A percentile compares a stretch with the other conserved stretches of the same genome.
Evolutionary conservation across 2,329 filamentous ascomycete species (phyloP).

Genomic region (Emergomyces pasteurianus): DNA sequence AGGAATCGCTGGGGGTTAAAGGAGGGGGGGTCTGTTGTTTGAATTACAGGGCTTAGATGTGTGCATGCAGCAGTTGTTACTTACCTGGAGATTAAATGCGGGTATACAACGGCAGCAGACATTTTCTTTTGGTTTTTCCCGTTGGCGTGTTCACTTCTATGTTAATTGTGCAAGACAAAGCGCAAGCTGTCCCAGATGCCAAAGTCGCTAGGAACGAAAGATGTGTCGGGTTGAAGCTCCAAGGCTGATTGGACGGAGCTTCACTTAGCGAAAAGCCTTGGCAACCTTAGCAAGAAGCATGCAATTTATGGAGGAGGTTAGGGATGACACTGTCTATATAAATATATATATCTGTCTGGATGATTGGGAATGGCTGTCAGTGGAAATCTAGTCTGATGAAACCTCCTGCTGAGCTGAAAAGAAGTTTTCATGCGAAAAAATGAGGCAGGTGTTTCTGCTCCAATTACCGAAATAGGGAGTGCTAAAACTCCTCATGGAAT

Average conservation of each 20-base stretch:
- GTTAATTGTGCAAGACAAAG: neutral
- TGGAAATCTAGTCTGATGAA: too few relatives aligned
- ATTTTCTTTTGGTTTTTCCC: neutral
- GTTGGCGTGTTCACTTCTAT: neutral
- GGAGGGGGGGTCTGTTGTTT: neutral
- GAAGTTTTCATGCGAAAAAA: too few relatives aligned
- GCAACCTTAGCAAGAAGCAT: too few relatives aligned
- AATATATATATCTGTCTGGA: too few relatives aligned
- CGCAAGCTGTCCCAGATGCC: neutral
- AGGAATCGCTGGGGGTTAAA: neutral
- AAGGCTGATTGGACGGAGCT: neutral
- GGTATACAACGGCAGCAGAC: slow-evolving; percentile 8
- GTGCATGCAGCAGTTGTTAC: neutral
- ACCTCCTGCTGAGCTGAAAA: too few relatives aligned
- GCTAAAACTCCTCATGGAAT: neutral
- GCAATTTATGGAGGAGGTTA: too few relatives aligned
- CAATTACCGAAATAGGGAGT: neutral
- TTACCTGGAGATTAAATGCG: slow-evolving; percentile 33
- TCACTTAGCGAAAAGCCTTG: too few relatives aligned
- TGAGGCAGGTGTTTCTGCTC: neutral
- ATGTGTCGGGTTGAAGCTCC: neutral
- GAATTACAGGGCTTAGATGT: neutral
- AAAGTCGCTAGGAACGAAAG: too few relatives aligned
- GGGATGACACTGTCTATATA: too few relatives aligned
- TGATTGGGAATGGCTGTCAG: too few relatives aligned